Evolutionary conservation across 768 basidiomycete species (phyloP).

Genomic region (Dioszegia aurantiaca): DNA sequence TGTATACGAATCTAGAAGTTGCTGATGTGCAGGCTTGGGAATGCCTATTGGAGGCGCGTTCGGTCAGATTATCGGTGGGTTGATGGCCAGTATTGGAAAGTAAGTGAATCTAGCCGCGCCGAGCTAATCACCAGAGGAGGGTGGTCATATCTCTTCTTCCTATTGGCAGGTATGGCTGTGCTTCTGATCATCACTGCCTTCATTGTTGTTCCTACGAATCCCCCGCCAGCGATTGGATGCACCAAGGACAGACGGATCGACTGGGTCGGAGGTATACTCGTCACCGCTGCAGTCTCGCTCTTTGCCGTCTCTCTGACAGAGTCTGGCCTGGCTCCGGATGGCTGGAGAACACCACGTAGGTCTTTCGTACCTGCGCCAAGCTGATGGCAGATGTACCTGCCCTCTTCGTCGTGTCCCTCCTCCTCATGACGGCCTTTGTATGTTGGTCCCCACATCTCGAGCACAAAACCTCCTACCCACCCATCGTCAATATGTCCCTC

Average conservation of each 20-base stretch:
- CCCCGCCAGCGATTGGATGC: constrained; percentile 58
- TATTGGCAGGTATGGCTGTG: constrained; percentile 61
- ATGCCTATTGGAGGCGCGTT: constrained; percentile 73
- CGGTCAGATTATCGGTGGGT: constrained; percentile 66
- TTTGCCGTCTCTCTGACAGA: constrained; percentile 70
- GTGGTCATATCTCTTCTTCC: constrained; percentile 68
- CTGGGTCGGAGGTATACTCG: constrained; percentile 69
- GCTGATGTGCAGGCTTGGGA: constrained; percentile 58
- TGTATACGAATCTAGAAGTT: neutral
- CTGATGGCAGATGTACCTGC: constrained; percentile 62
- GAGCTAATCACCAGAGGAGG: constrained; percentile 46
- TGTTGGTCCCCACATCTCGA: constrained; percentile 67
- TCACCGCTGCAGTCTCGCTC: constrained; percentile 63
- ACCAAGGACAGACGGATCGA: constrained; percentile 53
- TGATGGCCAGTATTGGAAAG: constrained; percentile 59
- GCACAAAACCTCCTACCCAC: constrained; percentile 24
- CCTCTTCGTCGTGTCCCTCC: constrained; percentile 62
- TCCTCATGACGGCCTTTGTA: constrained; percentile 61
- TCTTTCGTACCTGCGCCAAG: too few species aligned
- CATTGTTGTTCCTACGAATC: constrained; percentile 61
- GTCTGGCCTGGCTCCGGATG: constrained; percentile 58
- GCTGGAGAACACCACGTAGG: constrained; percentile 62
- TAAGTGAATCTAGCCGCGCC: constrained; percentile 5
- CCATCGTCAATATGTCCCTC: constrained; percentile 30
- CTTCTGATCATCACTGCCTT: constrained; percentile 60